These are phyloP conservation scores for Herpetospermum pedunculosum DNA, from an alignment of 306 rosid species.

Conservation along the genomic window DNA sequence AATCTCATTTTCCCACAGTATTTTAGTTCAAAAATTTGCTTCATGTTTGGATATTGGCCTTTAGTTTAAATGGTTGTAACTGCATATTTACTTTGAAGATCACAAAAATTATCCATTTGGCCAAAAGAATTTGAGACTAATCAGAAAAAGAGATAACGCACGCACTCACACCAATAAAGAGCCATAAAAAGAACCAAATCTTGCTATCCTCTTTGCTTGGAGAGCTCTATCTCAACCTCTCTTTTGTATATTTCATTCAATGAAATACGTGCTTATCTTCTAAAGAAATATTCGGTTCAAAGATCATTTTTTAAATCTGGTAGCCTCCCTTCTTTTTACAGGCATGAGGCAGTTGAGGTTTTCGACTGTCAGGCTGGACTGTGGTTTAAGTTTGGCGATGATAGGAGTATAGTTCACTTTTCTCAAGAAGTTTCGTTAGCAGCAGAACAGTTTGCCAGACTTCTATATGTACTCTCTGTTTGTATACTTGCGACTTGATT, in stretches of 20 bases:
- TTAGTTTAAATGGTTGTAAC: not conserved
- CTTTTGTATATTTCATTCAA: not conserved
- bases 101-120: not conserved
- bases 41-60: not conserved
- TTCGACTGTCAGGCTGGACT: not conserved
- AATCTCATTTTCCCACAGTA: not conserved
- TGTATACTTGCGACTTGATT: slow-evolving; percentile 1
- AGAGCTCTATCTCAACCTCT: not conserved
- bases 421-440: not conserved
- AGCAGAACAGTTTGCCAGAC: slow-evolving; percentile 6
- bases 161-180: not conserved
- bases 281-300: not conserved
- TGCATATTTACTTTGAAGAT: not conserved
- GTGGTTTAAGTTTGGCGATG: not conserved
- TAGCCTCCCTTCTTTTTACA: not conserved
- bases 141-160: not conserved
- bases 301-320: not conserved
- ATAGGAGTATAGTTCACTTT: slow-evolving; percentile 2
- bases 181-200: not conserved
- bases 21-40: not conserved
- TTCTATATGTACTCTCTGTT: slow-evolving; percentile 5
- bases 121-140: not conserved
- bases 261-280: not conserved
- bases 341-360: slow-evolving; percentile 8
- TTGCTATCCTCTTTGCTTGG: not conserved